Evolutionary conservation across 768 basidiomycete species (phyloP).

Genomic region (Coprinellus aureogranulatus): DNA sequence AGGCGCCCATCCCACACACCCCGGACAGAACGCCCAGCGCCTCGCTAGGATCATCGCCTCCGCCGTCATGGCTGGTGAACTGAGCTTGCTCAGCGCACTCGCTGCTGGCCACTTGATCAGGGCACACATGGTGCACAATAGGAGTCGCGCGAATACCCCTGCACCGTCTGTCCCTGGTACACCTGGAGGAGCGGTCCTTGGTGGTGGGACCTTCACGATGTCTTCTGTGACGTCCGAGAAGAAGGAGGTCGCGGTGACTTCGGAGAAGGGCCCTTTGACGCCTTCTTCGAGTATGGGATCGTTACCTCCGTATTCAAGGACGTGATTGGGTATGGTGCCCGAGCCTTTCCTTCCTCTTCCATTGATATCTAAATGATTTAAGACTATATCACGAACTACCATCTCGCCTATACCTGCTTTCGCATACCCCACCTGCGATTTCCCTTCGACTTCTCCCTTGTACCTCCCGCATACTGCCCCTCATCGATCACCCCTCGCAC

Average conservation of each 20-base stretch:
- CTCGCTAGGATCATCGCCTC: conserved; percentile 89
- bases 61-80: conserved; percentile 96
- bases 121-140: conserved; percentile 91
- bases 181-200: conserved; percentile 37
- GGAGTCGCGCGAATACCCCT: conserved; percentile 80
- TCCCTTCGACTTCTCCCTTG: too few relatives aligned
- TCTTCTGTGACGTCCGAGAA: conserved; percentile 3
- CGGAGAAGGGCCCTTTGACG: conserved; percentile 18
- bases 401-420: background rate
- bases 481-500: too few relatives aligned
- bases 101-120: conserved; percentile 94
- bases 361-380: background rate
- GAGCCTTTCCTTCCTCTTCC: background rate
- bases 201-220: conserved; percentile 12
- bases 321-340: background rate
- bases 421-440: background rate
- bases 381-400: background rate
- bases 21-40: conserved; percentile 85
- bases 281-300: conserved; percentile 39
- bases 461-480: too few relatives aligned
- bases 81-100: conserved; percentile 86
- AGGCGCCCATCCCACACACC: conserved; percentile 82
- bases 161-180: conserved; percentile 59
- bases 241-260: background rate
- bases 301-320: conserved; percentile 40